Base-by-base conservation (phyloP, 2,329 filamentous ascomycete genomes). In the Claviceps fusiformis region DNA sequence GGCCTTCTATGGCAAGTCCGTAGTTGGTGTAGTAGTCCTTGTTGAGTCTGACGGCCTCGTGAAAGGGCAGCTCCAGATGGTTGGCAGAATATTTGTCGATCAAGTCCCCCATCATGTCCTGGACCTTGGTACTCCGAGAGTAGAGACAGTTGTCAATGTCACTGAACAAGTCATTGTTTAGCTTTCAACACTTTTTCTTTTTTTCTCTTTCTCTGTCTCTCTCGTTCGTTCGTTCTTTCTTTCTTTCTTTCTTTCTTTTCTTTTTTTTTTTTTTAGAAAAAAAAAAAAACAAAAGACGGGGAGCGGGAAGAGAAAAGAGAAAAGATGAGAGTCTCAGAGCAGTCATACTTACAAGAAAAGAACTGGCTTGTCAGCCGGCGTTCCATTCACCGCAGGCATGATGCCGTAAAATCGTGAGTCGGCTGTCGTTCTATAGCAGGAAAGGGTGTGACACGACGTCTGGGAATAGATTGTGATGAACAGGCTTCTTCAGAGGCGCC, bases 81-180 rank as follows among this genome's bases (percentile, higher is more conserved):
- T 75, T 76, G 52, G 74, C 68, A 61, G 82, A 83, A 67, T 81
- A 81, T 57, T 75, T 65, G 63, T 81, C 76, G 65, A 97, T 98
- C 58, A 96, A 76, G 54, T 83, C 77, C 39, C 84, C 83, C 93
- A 98, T 97, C 65, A 87, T 77, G 65, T 95, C 85, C 65, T 95
- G 87, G 49, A 98, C 89, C 62, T 86, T 87, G 61, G 82, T 82
- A 90, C 88, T 91, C 71, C 86, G 90, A 0, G 91, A 83, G 65
- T 96, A 97, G 55, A 97, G 81, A 71, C 95, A 98, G 67, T 98
- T 98, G 76, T 98, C 93, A 66, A 98, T 97, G 68, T 98, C 93
- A 67, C 96, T 97, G 70, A 81, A 19, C 8, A 17, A 50, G 15
- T 15, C 50, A 37, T 55, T 27, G 15, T 41, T 41, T 39, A 27